Conservation (phyloP, 495 filamentous ascomycete species). For the Lasiosphaeria hispida region DNA sequence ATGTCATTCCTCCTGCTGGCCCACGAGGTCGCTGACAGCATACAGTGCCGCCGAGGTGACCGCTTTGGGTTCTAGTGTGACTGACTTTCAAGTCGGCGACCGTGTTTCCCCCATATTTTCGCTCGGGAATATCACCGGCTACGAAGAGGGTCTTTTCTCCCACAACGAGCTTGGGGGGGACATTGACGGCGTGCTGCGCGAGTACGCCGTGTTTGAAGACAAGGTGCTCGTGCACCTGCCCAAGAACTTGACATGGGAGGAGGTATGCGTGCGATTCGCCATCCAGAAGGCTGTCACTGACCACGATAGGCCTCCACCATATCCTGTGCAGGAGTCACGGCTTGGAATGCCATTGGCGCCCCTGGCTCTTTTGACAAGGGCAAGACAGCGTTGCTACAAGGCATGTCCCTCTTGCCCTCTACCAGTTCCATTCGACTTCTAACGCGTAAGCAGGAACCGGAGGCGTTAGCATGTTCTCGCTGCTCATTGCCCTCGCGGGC, state of each 20-base stretch:
- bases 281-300: not conserved
- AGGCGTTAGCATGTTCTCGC: slow-evolving; percentile 22
- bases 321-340: slow-evolving; percentile 16
- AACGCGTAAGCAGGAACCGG: slow-evolving; percentile 18
- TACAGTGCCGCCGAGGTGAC: slow-evolving; percentile 40
- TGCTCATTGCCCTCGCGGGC: slow-evolving; percentile 23
- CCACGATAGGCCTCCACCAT: slow-evolving; percentile 10
- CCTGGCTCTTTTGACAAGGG: not conserved
- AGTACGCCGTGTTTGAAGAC: slow-evolving; percentile 31
- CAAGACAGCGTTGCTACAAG: slow-evolving; percentile 4
- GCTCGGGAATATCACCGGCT: slow-evolving; percentile 19
- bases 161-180: slow-evolving; percentile 16
- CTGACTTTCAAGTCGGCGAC: slow-evolving; percentile 32
- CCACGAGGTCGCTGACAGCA: too few relatives aligned
- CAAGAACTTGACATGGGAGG: slow-evolving; percentile 21
- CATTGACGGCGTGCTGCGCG: slow-evolving; percentile 29
- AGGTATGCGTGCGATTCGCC: not conserved
- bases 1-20: too few relatives aligned
- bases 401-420: not conserved
- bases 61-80: slow-evolving; percentile 36
- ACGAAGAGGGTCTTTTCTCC: not conserved
- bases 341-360: slow-evolving; percentile 11
- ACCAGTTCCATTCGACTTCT: not conserved
- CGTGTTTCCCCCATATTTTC: slow-evolving; percentile 23
- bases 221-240: slow-evolving; percentile 27